Base-by-base conservation (phyloP, 176 grass and related monocot genomes). In the Bonia amplexicaulis region DNA sequence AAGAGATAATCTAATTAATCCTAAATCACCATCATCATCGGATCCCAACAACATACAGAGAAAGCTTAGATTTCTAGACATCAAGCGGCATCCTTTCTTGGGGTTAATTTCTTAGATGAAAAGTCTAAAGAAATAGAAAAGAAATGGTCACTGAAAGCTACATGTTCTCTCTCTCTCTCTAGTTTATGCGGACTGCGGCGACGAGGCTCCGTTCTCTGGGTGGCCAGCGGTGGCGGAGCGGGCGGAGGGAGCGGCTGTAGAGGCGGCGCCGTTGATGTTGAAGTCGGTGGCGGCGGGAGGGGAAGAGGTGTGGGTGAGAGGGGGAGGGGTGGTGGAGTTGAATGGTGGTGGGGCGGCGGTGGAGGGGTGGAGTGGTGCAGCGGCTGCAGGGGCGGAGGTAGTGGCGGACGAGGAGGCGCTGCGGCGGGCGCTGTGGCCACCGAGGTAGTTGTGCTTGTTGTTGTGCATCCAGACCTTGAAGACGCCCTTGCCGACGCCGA, bases 391-490 rank as follows among this genome's bases (percentile, higher is more conserved):
- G 37, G 69, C 54, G 23, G 65, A 2, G n/a, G 80, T 13, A n/a
- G 65, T 16, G 63, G 17, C 23, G 12, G 78, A 15, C 6, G 71
- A 33, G 17, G 83, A 82, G 22, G 89, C 69, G 76, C 75, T 80
- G 68, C 89, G 89, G 49, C 89, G 84, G 12, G 84, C 84, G 68
- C 85, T 87, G 89, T 90, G 89, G 16, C 89, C 89, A 68, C 93
- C 96, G 20, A 99, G 58, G 87, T 96, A 99, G 58, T 88, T 91
- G 89, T 99, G 97, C 90, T 99, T 99, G 88, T 99, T 99, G 93
- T 99, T 99, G 89, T 96, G 97, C 97, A 99, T 99, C 97, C 97
- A 99, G 20, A 99, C 93, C 86, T 99, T 99, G 84, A 99, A 94
- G 81, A 99, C 97, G 68, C 97, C 90, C 83, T 94, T 96, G 26